Conservation (phyloP, 352 stramenopile species). For the Pythium aquatile region DNA sequence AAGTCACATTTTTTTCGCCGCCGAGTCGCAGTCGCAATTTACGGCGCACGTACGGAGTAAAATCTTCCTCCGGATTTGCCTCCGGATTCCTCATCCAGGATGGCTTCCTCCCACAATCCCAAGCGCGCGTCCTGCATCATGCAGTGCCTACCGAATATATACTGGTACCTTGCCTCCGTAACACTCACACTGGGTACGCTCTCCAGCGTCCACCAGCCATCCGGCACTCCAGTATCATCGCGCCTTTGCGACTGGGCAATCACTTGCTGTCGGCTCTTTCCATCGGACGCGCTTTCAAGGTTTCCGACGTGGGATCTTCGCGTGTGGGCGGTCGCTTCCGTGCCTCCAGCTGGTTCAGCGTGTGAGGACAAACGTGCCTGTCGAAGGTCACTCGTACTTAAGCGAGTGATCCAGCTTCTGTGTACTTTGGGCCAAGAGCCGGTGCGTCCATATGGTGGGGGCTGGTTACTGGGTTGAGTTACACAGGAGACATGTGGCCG, state of each 20-base stretch:
- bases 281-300: slow-evolving; percentile 4
- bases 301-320: not conserved
- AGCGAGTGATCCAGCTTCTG: not conserved
- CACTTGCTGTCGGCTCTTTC: slow-evolving; percentile 2
- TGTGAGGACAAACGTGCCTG: not conserved
- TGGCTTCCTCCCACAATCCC: no score
- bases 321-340: slow-evolving; percentile 10
- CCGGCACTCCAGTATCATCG: not conserved
- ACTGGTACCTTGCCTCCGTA: no score
- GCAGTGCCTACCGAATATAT: no score
- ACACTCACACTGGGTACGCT: not conserved
- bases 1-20: not conserved
- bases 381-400: slow-evolving; percentile 11
- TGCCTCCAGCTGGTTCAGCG: slow-evolving; percentile 6
- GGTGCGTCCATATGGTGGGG: slow-evolving; percentile 10
- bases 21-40: no score
- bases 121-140: no score
- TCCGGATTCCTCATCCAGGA: not conserved
- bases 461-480: not conserved
- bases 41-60: not conserved
- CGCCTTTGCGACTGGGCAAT: slow-evolving; percentile 4
- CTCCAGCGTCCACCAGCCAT: not conserved
- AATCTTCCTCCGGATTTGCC: not conserved
- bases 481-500: not conserved
- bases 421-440: slow-evolving; percentile 4